These are phyloP conservation scores for Paxillus involutus DNA, from an alignment of 768 basidiomycete species.

Conservation along the genomic window DNA sequence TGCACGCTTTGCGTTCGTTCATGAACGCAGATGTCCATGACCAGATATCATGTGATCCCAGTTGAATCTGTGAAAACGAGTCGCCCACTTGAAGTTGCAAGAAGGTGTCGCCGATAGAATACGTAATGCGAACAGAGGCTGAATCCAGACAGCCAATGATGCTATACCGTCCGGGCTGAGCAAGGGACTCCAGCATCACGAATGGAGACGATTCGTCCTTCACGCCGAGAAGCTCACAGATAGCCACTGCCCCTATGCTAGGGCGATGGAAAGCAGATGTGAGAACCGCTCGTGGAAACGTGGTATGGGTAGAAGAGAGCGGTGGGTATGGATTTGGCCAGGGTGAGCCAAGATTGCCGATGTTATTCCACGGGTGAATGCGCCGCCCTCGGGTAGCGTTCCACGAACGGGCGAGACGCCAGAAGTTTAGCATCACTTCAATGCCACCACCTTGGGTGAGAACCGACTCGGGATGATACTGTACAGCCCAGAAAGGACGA, in stretches of 20 bases:
- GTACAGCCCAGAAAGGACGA: conserved; percentile 83
- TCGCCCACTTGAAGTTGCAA: conserved; percentile 45
- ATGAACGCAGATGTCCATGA: conserved; percentile 74
- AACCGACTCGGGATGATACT: conserved; percentile 87
- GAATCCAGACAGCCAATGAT: conserved; percentile 64
- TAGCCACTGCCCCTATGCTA: conserved; percentile 38
- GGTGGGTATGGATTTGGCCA: conserved; percentile 54
- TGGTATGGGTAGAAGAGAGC: conserved; percentile 15
- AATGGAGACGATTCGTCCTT: conserved; percentile 60
- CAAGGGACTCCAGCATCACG: conserved; percentile 73
- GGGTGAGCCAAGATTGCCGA: conserved; percentile 40
- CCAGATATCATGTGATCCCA: conserved; percentile 62
- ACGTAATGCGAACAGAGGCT: conserved; percentile 56
- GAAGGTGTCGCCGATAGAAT: conserved; percentile 49
- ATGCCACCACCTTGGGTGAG: conserved; percentile 67
- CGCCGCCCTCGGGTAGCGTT: conserved; percentile 36
- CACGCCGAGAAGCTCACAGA: conserved; percentile 67
- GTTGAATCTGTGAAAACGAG: conserved; percentile 35
- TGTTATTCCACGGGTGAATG: conserved; percentile 41
- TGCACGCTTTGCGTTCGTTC: conserved; percentile 45
- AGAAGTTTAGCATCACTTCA: conserved; percentile 74
- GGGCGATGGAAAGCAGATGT: conserved; percentile 45
- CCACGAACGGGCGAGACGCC: conserved; percentile 67
- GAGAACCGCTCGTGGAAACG: conserved; percentile 29
- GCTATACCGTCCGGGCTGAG: conserved; percentile 70